A percentile compares a stretch with the other conserved stretches of the same genome.
Conservation (phyloP, 73 alveolate genomes). For the Tetrahymena elliotti region DNA sequence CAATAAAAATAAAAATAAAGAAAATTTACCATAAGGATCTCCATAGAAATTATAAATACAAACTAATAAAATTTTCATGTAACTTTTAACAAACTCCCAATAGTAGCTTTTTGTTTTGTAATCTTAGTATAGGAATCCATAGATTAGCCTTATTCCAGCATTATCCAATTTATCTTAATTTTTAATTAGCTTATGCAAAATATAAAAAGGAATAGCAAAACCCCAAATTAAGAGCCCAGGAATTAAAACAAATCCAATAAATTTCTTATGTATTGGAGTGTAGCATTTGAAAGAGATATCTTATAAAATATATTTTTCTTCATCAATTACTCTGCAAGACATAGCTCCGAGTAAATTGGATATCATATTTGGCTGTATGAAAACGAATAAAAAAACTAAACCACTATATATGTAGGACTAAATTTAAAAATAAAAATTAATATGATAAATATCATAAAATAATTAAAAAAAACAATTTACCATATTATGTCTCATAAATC, state of each 20-base stretch:
- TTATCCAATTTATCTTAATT: constrained; percentile 3
- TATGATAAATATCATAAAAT: not conserved
- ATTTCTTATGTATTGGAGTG: constrained; percentile 6
- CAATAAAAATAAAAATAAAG: not conserved
- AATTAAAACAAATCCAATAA: not conserved
- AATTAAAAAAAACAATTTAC: not conserved
- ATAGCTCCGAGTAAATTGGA: not conserved
- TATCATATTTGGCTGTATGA: constrained; percentile 8
- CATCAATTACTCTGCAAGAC: constrained; percentile 7
- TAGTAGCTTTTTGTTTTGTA: not conserved
- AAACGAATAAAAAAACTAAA: not conserved
- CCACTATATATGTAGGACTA: not conserved
- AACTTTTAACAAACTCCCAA: constrained; percentile 1
- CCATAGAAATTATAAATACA: not conserved
- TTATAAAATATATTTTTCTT: not conserved
- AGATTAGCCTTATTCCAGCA: not conserved
- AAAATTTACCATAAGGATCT: not conserved
- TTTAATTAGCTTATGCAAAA: constrained; percentile 2
- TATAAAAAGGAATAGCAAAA: not conserved
- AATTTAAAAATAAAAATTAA: not conserved
- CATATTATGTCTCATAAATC: not conserved
- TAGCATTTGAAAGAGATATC: constrained; percentile 11
- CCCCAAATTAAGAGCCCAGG: constrained; percentile 7
- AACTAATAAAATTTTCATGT: not conserved
- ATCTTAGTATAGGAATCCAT: constrained; percentile 7